Conservation (phyloP, 176 grass and related monocot genomes). For the Bolboschoenus planiculmis region DNA sequence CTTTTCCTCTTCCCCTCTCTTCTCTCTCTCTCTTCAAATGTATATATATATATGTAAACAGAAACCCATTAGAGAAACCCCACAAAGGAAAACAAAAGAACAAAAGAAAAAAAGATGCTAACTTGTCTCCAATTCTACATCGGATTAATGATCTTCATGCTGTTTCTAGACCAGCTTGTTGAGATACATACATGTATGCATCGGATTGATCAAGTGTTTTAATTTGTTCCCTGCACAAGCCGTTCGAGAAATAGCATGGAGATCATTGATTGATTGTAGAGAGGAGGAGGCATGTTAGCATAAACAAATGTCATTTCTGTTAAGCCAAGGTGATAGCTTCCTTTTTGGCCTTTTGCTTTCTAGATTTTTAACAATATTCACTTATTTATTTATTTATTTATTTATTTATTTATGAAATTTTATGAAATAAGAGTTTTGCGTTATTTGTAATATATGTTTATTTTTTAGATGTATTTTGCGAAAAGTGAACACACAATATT, state of each 20-base stretch:
- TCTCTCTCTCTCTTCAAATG: background rate
- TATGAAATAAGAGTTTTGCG: too few species aligned
- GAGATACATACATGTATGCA: background rate
- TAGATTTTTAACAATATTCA: background rate
- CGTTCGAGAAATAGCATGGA: conserved; percentile 21
- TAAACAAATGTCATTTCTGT: background rate
- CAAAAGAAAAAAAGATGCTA: background rate
- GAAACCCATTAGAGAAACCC: background rate
- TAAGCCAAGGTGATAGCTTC: background rate
- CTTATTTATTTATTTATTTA: too few species aligned
- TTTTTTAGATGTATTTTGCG: too few species aligned
- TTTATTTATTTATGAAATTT: too few species aligned
- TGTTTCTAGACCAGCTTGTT: conserved; percentile 10
- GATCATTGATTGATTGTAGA: conserved; percentile 18
- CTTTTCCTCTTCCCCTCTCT: background rate
- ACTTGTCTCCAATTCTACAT: background rate
- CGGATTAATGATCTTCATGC: conserved; percentile 19
- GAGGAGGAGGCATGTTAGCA: background rate
- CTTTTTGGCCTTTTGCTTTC: background rate
- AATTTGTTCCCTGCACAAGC: background rate
- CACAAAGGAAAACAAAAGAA: background rate
- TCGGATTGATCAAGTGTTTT: background rate
- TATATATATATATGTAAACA: background rate
- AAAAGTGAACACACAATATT: too few species aligned
- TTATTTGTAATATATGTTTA: too few species aligned